phyloP scores from a whole-genome alignment of 2,329 filamentous ascomycete species.

The Fusarium continuum region DNA sequence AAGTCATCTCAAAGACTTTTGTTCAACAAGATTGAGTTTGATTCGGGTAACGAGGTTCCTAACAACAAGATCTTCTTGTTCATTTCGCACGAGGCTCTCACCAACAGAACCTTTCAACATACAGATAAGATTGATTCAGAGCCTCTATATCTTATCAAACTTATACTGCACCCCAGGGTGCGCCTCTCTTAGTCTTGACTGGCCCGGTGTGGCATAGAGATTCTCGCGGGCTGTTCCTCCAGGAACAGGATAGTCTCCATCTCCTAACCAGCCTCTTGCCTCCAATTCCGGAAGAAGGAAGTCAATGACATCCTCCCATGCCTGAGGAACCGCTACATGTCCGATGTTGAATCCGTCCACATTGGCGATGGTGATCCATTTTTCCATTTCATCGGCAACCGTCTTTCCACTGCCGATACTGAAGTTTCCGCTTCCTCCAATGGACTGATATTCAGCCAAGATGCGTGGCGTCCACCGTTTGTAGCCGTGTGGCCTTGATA shows the following conservation, averaged over 20 bases:
- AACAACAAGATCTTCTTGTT: no score
- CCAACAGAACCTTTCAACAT: no score
- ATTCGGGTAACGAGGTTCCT: no score
- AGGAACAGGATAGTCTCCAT: neutral
- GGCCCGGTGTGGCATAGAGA: neutral
- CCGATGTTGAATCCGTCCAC: slow-evolving; percentile 30
- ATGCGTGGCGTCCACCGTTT: slow-evolving; percentile 57
- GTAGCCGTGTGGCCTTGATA: no score
- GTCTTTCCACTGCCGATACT: slow-evolving; percentile 19
- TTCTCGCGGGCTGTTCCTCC: neutral
- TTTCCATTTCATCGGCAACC: slow-evolving; percentile 25
- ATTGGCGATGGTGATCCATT: slow-evolving; percentile 18
- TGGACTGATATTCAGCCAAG: slow-evolving; percentile 63
- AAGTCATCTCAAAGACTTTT: no score
- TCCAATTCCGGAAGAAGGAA: slow-evolving; percentile 12
- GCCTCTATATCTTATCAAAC: no score
- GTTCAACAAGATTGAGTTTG: no score
- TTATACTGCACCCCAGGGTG: no score
- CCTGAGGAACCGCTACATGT: slow-evolving; percentile 14
- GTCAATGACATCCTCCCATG: slow-evolving; percentile 19
- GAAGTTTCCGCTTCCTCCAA: slow-evolving; percentile 50
- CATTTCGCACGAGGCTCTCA: no score
- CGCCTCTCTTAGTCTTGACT: no score
- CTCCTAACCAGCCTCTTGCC: neutral
- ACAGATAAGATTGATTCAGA: no score